Conservation (phyloP, 331 rosid genomes). For the Prunus yedoensis region DNA sequence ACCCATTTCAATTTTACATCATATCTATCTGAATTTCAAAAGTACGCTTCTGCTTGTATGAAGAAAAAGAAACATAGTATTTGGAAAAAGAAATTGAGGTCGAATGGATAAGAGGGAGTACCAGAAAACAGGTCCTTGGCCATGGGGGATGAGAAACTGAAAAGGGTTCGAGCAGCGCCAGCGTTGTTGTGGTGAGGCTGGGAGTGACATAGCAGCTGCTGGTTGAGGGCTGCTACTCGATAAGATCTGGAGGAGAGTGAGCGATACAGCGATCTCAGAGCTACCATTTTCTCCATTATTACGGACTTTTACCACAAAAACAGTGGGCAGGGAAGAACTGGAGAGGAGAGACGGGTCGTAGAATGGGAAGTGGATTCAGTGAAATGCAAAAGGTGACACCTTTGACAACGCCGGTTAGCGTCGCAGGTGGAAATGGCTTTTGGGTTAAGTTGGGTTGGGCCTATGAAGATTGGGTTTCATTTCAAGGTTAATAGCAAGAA, state of each 20-base stretch:
- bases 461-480: slow-evolving; percentile 11
- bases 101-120: slow-evolving; percentile 25
- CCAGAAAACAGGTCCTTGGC: slow-evolving; percentile 42
- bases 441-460: slow-evolving; percentile 22
- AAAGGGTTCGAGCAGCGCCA: slow-evolving; percentile 34
- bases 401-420: not conserved
- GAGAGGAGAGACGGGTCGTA: not conserved
- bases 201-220: slow-evolving; percentile 13
- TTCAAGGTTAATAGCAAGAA: too few relatives aligned
- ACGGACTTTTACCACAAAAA: not conserved
- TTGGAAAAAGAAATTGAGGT: too few relatives aligned
- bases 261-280: slow-evolving; percentile 60
- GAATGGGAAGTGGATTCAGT: not conserved
- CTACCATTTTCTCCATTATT: slow-evolving; percentile 52
- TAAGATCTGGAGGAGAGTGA: slow-evolving; percentile 63
- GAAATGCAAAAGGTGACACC: not conserved
- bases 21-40: not conserved
- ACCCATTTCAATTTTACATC: not conserved
- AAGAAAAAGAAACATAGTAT: not conserved
- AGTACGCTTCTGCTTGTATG: not conserved
- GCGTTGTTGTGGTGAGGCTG: slow-evolving; percentile 14
- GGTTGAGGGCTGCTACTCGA: slow-evolving; percentile 31
- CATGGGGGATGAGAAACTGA: slow-evolving; percentile 31
- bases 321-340: not conserved
- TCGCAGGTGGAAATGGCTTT: not conserved